Evolutionary conservation across 805 yeast species (phyloP).

Genomic region (Zygoascus bituminiphila): DNA sequence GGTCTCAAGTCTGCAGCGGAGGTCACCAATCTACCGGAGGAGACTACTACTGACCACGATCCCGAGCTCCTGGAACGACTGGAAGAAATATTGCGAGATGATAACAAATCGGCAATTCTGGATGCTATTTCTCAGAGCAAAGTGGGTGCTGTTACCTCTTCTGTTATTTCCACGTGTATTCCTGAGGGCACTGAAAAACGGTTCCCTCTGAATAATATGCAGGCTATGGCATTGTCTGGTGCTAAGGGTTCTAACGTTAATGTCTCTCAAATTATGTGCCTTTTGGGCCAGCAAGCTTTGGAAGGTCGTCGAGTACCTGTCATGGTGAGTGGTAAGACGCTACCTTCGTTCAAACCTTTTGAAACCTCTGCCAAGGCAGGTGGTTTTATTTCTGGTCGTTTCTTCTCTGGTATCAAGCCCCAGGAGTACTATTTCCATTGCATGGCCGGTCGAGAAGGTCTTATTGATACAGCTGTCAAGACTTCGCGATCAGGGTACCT

Average conservation of each 20-base stretch:
- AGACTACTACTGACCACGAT: conserved; percentile 40
- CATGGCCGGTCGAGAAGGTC: conserved; percentile 99
- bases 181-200: conserved; percentile 94
- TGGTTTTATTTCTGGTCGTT: conserved; percentile 94
- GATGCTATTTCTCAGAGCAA: conserved; percentile 94
- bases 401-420: conserved; percentile 95
- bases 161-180: conserved; percentile 87
- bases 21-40: conserved; percentile 70
- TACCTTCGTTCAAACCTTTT: conserved; percentile 92
- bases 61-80: conserved; percentile 77
- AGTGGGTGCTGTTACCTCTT: conserved; percentile 87
- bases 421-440: conserved; percentile 99
- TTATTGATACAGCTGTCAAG: conserved; percentile 98
- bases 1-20: conserved; percentile 93
- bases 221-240: conserved; percentile 97
- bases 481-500: conserved; percentile 97
- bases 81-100: conserved; percentile 93
- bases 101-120: conserved; percentile 79
- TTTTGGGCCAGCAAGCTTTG: conserved; percentile 96
- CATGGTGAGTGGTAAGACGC: conserved; percentile 96
- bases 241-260: conserved; percentile 98
- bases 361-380: conserved; percentile 98
- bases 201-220: conserved; percentile 96
- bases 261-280: conserved; percentile 98
- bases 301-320: conserved; percentile 99